Evolutionary conservation across 371 early-diverging fungal genomes (phyloP).

Genomic region (Conidiobolus incongruus): DNA sequence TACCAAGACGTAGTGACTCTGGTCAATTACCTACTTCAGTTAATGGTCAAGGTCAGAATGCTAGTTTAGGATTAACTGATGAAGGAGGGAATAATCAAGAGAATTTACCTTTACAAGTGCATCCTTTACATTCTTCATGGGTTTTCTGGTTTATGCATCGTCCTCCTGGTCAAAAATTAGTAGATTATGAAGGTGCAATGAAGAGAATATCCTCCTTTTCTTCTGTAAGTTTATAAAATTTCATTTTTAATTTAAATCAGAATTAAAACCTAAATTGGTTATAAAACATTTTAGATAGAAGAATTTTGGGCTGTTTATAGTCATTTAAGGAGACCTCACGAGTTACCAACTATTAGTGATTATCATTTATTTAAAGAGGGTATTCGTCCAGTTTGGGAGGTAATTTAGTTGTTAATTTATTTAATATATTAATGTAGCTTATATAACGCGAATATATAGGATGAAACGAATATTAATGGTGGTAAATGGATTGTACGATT

Average conservation of each 20-base stretch:
- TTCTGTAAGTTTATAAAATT: constrained; percentile 22
- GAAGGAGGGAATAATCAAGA: no score
- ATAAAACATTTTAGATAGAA: constrained; percentile 33
- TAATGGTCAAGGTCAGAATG: no score
- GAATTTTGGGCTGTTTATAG: constrained; percentile 86
- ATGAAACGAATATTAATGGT: constrained; percentile 70
- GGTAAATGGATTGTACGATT: constrained; percentile 96
- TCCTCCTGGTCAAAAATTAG: constrained; percentile 59
- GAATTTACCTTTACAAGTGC: neutral
- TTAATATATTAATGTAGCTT: neutral
- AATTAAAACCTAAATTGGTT: neutral
- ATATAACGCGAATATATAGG: constrained; percentile 13
- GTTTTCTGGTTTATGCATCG: constrained; percentile 85
- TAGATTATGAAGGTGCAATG: constrained; percentile 72
- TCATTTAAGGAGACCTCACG: constrained; percentile 62
- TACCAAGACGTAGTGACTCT: no score
- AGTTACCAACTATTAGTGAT: constrained; percentile 78
- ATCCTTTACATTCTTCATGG: constrained; percentile 21
- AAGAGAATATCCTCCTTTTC: constrained; percentile 61
- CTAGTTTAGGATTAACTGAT: no score
- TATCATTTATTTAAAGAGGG: constrained; percentile 88
- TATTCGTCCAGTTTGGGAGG: constrained; percentile 96
- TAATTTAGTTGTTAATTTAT: constrained; percentile 10
- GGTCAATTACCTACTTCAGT: no score
- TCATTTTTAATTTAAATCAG: neutral